Evolutionary conservation across 345 rosid genomes (phyloP), one percentile per base, ranked within the genome.

Genomic region (Citrus inodora): DNA sequence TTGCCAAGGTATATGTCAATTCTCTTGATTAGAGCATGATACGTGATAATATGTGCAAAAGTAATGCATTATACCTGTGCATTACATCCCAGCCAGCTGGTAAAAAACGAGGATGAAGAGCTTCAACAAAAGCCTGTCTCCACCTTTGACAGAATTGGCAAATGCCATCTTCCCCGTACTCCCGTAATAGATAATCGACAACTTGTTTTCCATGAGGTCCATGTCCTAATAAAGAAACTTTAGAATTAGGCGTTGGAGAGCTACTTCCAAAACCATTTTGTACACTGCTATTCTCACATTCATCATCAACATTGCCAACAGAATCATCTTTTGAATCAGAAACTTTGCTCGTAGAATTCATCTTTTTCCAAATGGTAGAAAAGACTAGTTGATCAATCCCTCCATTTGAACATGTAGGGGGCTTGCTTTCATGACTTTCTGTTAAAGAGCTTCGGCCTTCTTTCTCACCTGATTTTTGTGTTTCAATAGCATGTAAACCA

Each of bases 141-240:
- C 99, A 94, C 70, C 91, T 89, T 80, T 89, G 97, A 86, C 99
- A 94, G 83, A 96, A 94, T 55, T 91, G 82, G 4, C 80, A 60
- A 76, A 94, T 81, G 28, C 99, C 99, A 33, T 87, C 92, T 56
- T 94, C 99, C 60, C 97, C 97, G 53, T 78, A 72, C 82, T 90
- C 88, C 74, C 64, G 83, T 63, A 96, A 73, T 46, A 96, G 75
- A 80, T 82, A 83, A 82, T 91, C 93, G 9, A 96, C 98, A 71
- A 92, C 94, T 83, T 88, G 94, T 81, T 91, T 89, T 68, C 99
- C 99, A 66, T 94, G 97, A 2, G 97, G 98, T 73, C 99, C 99
- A 87, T 94, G 99, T 80, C 99, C 99, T 80, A 96, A 81, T 53
- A 95, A 79, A 27, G 99, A 95, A 55, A 91, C 81, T 64, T 90